Evolutionary conservation across 352 stramenopile species (phyloP), one percentile per base, ranked within the genome.

Genomic region (Thraustochytrium striatum): DNA sequence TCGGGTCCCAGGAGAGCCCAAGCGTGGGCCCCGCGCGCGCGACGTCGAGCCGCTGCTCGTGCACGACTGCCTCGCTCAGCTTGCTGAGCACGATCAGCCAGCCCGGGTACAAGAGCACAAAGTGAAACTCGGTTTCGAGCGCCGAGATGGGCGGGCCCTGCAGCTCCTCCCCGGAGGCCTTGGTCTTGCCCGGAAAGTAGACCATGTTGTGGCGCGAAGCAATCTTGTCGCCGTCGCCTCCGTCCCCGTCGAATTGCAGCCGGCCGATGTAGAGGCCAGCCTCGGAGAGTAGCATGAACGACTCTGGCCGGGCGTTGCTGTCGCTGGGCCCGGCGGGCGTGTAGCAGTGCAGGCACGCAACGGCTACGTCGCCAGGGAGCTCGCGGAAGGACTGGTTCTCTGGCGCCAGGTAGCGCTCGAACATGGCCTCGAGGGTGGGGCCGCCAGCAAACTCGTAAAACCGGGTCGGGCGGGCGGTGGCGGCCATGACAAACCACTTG

Each of bases 371-470:
- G 2, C 91, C 91, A 0, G 91, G 91, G 0, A 96, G 83, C 79
- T 97, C 92, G 69, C 94, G 89, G 81, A 96, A 97, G 0, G 90
- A 87, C 13, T 94, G 85, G 38, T 86, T 83, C 58, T 95, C 89
- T 0, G 87, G 85, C 72, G 87, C 91, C 36, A 86, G 87, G 84
- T 96, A 94, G 57, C 88, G 83, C 1, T 82, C 85, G 83, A 97
- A 97, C 65, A 96, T 86, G 2, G 87, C 69, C 61, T 94, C 89
- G 35, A 96, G 89, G 33, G 89, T 89, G 41, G 86, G 87, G 0
- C 86, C 85, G 19, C 91, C 90, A 62, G 95, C 84, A 79, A 96
- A 96, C 81, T 95, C 89, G 84, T 96, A 97, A 85, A 95, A 89
- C 9, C 92, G 89, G 30, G 90, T 95, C 0, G 92, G 91, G 25